Evolutionary conservation across 805 yeast genomes (phyloP).

Genomic region (Metschnikowia lochheadii): DNA sequence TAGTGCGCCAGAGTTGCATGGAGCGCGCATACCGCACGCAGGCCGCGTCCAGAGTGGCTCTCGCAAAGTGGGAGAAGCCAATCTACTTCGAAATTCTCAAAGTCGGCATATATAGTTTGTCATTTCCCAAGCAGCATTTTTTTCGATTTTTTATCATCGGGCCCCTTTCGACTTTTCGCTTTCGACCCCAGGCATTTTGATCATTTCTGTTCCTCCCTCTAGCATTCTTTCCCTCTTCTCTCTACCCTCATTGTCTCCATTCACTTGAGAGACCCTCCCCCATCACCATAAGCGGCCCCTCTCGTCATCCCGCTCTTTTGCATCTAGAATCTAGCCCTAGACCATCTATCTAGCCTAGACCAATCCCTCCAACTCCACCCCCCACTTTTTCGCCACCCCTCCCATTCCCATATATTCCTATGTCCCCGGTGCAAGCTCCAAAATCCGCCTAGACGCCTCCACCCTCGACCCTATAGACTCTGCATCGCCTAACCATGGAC

Average conservation of each 20-base stretch:
- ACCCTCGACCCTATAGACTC: background rate
- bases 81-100: background rate
- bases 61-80: background rate
- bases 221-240: constrained; percentile 4
- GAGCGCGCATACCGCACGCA: constrained; percentile 4
- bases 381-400: background rate
- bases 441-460: background rate
- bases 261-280: constrained; percentile 1
- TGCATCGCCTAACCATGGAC: constrained; percentile 9
- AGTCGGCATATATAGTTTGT: background rate
- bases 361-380: background rate
- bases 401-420: background rate
- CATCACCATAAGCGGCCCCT: background rate
- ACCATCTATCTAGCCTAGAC: background rate
- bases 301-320: background rate
- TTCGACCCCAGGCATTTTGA: background rate
- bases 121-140: background rate
- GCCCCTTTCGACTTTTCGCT: constrained; percentile 2
- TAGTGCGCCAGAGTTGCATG: constrained; percentile 4
- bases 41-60: constrained; percentile 3
- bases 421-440: constrained; percentile 1
- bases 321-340: constrained; percentile 2
- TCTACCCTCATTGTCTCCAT: constrained; percentile 1
- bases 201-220: background rate
- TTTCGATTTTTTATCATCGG: constrained; percentile 6